Evolutionary conservation across 164 flowering plant species (phyloP).

Genomic region (Tetrastigma voinierianum): DNA sequence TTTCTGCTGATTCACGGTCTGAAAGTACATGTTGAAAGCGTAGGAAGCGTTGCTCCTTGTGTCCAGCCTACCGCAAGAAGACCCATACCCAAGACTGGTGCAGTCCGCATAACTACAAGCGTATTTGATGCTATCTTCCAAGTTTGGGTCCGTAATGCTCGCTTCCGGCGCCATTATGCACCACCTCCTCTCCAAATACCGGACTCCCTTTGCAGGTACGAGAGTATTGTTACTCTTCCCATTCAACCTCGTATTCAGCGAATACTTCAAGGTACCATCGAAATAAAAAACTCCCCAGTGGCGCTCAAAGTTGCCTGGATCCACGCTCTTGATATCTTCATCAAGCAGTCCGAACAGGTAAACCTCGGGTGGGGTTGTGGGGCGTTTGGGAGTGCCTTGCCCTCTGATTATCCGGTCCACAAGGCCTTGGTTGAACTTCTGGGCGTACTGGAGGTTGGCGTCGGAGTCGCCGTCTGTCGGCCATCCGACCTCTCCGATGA

Average conservation of each 20-base stretch:
- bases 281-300: conserved; percentile 89
- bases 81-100: conserved; percentile 74
- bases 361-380: conserved; percentile 50
- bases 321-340: conserved; percentile 76
- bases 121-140: conserved; percentile 34
- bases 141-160: conserved; percentile 38
- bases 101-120: conserved; percentile 86
- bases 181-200: conserved; percentile 66
- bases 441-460: conserved; percentile 59
- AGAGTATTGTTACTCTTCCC: conserved; percentile 39
- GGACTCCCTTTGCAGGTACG: conserved; percentile 69
- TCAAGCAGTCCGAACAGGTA: conserved; percentile 74
- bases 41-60: conserved; percentile 68
- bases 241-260: conserved; percentile 43
- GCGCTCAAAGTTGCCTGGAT: conserved; percentile 86
- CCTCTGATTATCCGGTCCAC: conserved; percentile 45
- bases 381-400: conserved; percentile 71
- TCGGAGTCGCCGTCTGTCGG: conserved; percentile 77
- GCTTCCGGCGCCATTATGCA: conserved; percentile 79
- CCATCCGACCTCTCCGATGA: conserved; percentile 93
- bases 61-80: conserved; percentile 64
- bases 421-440: conserved; percentile 77
- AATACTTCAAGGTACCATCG: conserved; percentile 75
- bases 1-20: conserved; percentile 61
- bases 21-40: conserved; percentile 81